phyloP scores from a whole-genome alignment of 768 basidiomycete species.

The Termitomyces sp. region DNA sequence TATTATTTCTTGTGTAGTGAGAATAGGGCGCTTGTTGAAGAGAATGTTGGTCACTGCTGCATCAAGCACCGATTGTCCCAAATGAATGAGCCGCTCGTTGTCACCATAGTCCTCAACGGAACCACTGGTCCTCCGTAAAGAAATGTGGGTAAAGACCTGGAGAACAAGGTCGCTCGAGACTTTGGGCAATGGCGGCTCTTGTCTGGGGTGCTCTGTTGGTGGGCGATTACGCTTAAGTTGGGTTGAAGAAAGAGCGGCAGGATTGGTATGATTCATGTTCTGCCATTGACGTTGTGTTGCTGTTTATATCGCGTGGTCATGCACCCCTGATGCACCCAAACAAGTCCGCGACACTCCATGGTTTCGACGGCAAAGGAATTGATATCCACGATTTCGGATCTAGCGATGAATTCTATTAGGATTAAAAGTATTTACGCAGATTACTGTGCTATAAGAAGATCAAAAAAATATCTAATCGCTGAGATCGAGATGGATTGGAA shows the following conservation, averaged over 20 bases:
- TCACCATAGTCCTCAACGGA: conserved; percentile 43
- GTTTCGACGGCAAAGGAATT: no score
- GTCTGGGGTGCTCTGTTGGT: conserved; percentile 5
- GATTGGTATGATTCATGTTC: conserved; percentile 14
- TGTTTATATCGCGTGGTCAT: conserved; percentile 12
- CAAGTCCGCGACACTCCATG: not conserved
- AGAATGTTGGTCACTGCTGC: conserved; percentile 42
- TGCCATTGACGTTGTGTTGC: conserved; percentile 6
- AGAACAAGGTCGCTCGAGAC: conserved; percentile 51
- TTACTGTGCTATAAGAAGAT: not conserved
- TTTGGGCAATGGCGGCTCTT: conserved; percentile 43
- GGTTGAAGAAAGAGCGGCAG: conserved; percentile 5
- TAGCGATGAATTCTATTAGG: no score
- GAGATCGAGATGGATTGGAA: conserved; percentile 14
- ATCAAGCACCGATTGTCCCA: conserved; percentile 48
- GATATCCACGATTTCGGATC: no score
- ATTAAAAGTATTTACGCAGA: not conserved
- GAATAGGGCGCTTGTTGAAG: conserved; percentile 48
- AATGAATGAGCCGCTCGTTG: conserved; percentile 51
- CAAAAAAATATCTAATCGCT: conserved; percentile 8
- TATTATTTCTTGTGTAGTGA: conserved; percentile 45
- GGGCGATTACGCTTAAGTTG: conserved; percentile 17
- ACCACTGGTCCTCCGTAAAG: conserved; percentile 42
- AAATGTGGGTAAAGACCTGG: conserved; percentile 68
- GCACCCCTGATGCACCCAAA: not conserved